Evolutionary conservation across 805 yeast species (phyloP).

Genomic region (Nakazawaea wyomingensis): DNA sequence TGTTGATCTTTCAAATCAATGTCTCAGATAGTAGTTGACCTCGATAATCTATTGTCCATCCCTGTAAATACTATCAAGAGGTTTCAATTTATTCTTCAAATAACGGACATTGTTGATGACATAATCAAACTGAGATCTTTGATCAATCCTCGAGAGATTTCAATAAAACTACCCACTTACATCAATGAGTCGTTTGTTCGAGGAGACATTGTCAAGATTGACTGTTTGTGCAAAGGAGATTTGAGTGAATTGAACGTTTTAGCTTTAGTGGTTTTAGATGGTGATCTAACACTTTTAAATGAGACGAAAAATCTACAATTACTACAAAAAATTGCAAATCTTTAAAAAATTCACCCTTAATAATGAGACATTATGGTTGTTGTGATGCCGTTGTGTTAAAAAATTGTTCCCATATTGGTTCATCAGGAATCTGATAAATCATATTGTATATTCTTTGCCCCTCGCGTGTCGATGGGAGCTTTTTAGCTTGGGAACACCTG

Average conservation of each 20-base stretch:
- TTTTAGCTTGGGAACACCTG: neutral
- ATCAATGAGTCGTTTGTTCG: neutral
- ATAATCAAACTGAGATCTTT: neutral
- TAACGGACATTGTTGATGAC: neutral
- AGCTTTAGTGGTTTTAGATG: constrained; percentile 1
- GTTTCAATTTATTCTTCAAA: constrained; percentile 5
- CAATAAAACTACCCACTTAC: neutral
- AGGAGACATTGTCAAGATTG: constrained; percentile 14
- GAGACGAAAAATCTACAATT: constrained; percentile 2
- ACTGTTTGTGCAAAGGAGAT: constrained; percentile 13
- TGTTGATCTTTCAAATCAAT: neutral
- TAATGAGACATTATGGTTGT: constrained; percentile 14
- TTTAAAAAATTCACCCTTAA: neutral
- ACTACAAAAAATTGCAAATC: constrained; percentile 3
- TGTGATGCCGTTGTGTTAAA: constrained; percentile 25
- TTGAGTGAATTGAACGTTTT: constrained; percentile 1
- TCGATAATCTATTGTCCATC: neutral
- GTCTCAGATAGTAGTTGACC: constrained; percentile 6
- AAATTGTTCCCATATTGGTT: constrained; percentile 66
- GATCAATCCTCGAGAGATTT: neutral
- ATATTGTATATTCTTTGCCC: constrained; percentile 55
- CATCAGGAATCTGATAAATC: constrained; percentile 59
- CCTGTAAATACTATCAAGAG: neutral
- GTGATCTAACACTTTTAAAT: constrained; percentile 9
- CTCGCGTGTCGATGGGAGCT: constrained; percentile 29